Evolutionary conservation across 2,329 filamentous ascomycete genomes (phyloP).

Genomic region (Cladosporium sp.): DNA sequence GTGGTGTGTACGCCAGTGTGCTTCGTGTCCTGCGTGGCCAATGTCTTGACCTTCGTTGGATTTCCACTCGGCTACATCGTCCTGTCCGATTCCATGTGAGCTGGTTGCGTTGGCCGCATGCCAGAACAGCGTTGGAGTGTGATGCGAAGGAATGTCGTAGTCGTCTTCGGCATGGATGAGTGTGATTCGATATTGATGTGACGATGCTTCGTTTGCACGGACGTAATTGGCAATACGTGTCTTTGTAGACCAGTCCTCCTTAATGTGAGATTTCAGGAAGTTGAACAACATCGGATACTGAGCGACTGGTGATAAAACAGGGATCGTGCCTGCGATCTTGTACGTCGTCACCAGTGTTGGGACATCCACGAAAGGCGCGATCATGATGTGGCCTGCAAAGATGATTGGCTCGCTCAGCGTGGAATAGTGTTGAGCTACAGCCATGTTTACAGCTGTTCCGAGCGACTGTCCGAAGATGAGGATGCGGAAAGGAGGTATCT

Average conservation of each 20-base stretch:
- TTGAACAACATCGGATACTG: conserved; percentile 41
- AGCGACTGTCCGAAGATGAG: conserved; percentile 56
- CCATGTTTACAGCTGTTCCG: conserved; percentile 48
- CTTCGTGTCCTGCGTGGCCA: conserved; percentile 45
- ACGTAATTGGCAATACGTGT: conserved; percentile 44
- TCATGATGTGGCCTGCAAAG: conserved; percentile 51
- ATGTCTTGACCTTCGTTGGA: conserved; percentile 32
- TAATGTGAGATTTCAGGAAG: conserved; percentile 44
- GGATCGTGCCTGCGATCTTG: conserved; percentile 49
- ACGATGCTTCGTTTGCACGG: conserved; percentile 28
- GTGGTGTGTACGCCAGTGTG: conserved; percentile 41
- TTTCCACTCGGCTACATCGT: conserved; percentile 44
- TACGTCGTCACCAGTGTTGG: conserved; percentile 51
- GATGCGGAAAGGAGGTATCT: conserved; percentile 49
- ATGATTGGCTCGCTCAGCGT: conserved; percentile 37
- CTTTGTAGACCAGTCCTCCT: conserved; percentile 46
- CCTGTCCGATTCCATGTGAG: conserved; percentile 33
- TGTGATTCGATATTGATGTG: conserved; percentile 38
- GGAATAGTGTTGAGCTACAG: conserved; percentile 41
- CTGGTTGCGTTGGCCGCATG: conserved; percentile 48
- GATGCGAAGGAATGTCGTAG: conserved; percentile 45
- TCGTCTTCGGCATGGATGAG: conserved; percentile 50
- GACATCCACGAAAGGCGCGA: conserved; percentile 53
- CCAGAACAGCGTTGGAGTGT: conserved; percentile 49
- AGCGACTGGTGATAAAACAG: conserved; percentile 48